Evolutionary conservation across 768 basidiomycete species (phyloP).

Genomic region (Antrodiella citrinella): DNA sequence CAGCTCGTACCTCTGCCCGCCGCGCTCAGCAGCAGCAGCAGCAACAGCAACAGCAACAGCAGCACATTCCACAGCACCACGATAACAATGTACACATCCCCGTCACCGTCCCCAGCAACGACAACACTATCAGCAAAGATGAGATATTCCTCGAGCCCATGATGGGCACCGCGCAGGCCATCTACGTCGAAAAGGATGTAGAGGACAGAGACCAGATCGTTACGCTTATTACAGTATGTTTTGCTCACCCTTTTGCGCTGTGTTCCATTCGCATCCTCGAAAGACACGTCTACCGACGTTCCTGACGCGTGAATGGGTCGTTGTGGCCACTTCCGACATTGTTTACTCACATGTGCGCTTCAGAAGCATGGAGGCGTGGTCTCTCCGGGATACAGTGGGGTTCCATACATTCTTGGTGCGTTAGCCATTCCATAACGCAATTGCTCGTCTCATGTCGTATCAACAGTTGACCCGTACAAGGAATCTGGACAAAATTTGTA

Average conservation of each 20-base stretch:
- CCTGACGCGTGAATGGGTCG: no score
- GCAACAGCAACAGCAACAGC: constrained; percentile 16
- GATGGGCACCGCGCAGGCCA: constrained; percentile 64
- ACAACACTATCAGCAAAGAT: constrained; percentile 21
- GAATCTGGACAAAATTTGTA: constrained; percentile 75
- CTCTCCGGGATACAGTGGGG: constrained; percentile 69
- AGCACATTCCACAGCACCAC: constrained; percentile 16
- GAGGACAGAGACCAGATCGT: constrained; percentile 56
- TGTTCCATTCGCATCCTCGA: background rate
- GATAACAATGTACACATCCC: constrained; percentile 13
- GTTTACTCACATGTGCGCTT: background rate
- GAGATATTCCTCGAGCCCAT: constrained; percentile 76
- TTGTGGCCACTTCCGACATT: no score
- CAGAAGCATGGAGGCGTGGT: constrained; percentile 76
- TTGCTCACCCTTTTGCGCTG: no score
- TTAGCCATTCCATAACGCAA: background rate
- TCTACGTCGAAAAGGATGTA: constrained; percentile 80
- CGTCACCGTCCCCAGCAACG: no score
- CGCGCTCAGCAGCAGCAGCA: constrained; percentile 35
- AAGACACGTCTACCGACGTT: no score
- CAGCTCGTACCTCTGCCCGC: constrained; percentile 52
- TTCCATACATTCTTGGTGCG: constrained; percentile 73
- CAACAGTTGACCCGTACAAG: constrained; percentile 67
- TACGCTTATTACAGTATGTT: constrained; percentile 47
- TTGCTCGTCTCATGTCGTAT: no score